These are phyloP conservation scores for Leishmania lainsoni DNA, from an alignment of 208 protist species.

Conservation along the genomic window DNA sequence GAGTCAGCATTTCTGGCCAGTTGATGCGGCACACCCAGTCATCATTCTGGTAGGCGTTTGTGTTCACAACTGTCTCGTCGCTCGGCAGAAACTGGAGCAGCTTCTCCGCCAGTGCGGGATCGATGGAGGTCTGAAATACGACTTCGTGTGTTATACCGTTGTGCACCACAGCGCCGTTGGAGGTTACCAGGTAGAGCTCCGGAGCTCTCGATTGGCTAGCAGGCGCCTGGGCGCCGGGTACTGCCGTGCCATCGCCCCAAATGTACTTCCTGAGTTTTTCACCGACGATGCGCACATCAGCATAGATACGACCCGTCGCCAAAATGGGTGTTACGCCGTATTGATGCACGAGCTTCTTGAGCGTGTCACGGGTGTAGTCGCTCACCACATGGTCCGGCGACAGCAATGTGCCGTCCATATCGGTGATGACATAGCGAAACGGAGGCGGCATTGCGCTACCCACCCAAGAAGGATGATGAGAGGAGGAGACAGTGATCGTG, in stretches of 20 bases:
- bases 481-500: neutral
- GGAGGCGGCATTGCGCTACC: conserved; percentile 10
- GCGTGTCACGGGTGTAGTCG: conserved; percentile 46
- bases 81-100: conserved; percentile 32
- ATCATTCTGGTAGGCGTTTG: conserved; percentile 57
- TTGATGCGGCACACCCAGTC: conserved; percentile 62
- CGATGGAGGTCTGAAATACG: conserved; percentile 27
- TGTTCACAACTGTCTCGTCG: conserved; percentile 45
- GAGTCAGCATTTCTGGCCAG: conserved; percentile 42
- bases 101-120: conserved; percentile 35
- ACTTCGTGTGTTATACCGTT: conserved; percentile 43
- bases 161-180: conserved; percentile 62
- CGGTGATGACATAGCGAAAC: conserved; percentile 49
- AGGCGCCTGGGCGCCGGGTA: neutral
- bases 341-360: conserved; percentile 42
- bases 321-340: conserved; percentile 43
- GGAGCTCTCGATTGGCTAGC: conserved; percentile 2
- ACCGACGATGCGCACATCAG: conserved; percentile 42
- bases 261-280: conserved; percentile 47
- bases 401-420: conserved; percentile 70
- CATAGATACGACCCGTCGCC: conserved; percentile 55
- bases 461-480: neutral
- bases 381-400: conserved; percentile 42
- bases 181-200: conserved; percentile 53
- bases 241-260: conserved; percentile 8